A percentile compares a stretch with the other conserved stretches of the same genome.
Conservation (phyloP, 106 monocot genomes). For the Amphibolis antarctica region DNA sequence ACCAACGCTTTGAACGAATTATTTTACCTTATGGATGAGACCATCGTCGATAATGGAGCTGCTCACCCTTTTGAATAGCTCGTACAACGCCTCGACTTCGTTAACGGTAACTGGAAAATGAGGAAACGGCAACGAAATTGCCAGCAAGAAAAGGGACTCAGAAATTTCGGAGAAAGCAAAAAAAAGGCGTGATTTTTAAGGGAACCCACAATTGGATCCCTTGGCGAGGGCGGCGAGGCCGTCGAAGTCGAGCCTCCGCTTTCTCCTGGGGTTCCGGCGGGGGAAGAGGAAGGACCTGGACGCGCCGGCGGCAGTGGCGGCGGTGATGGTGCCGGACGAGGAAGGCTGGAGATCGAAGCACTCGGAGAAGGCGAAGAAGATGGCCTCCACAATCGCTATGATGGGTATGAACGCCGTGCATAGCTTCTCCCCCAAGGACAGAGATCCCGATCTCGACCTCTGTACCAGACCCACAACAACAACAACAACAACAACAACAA, state of each 20-base stretch:
- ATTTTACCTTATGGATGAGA: conserved; percentile 73
- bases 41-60: conserved; percentile 66
- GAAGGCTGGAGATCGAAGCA: conserved; percentile 29
- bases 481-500: background rate
- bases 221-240: conserved; percentile 29
- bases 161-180: no score
- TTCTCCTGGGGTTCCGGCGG: background rate
- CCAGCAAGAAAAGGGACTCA: no score
- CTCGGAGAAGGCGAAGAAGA: conserved; percentile 32
- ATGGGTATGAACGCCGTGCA: conserved; percentile 45
- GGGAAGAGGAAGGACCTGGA: background rate
- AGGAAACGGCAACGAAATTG: background rate
- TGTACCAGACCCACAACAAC: background rate
- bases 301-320: background rate
- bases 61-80: conserved; percentile 85
- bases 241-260: conserved; percentile 1
- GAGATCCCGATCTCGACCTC: conserved; percentile 18
- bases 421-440: conserved; percentile 35
- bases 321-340: conserved; percentile 4
- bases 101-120: conserved; percentile 49
- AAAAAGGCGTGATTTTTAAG: background rate
- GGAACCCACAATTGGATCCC: conserved; percentile 11
- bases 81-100: conserved; percentile 78
- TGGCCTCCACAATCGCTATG: conserved; percentile 37
- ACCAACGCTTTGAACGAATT: background rate